phyloP scores from a whole-genome alignment of 2,329 filamentous ascomycete genomes.

The Fonsecaea monophora region DNA sequence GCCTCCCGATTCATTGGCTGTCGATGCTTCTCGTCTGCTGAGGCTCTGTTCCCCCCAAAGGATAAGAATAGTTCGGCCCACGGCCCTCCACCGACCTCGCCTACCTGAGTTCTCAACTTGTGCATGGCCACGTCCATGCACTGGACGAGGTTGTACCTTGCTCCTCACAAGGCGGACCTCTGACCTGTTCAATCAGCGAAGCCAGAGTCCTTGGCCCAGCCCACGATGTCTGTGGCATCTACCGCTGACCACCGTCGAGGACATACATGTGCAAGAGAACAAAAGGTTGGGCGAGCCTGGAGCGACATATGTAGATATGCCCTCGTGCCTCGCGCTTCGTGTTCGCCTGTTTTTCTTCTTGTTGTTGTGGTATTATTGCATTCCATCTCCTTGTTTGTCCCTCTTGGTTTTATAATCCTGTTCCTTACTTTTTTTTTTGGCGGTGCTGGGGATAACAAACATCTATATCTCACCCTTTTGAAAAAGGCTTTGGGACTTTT shows the following conservation, averaged over 20 bases:
- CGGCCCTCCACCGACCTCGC: slow-evolving; percentile 12
- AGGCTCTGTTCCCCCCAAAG: slow-evolving; percentile 14
- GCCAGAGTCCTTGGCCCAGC: slow-evolving; percentile 14
- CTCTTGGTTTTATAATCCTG: slow-evolving; percentile 4
- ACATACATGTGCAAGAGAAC: not conserved
- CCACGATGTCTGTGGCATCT: slow-evolving; percentile 33
- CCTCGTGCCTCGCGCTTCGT: not conserved
- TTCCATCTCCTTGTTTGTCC: slow-evolving; percentile 5
- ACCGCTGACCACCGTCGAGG: slow-evolving; percentile 28
- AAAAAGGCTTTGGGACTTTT: not conserved
- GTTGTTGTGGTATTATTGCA: not conserved
- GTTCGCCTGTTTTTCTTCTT: not conserved
- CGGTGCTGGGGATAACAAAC: not conserved
- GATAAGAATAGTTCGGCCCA: slow-evolving; percentile 25
- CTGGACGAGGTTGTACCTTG: slow-evolving; percentile 25
- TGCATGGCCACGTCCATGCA: slow-evolving; percentile 13
- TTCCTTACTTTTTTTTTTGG: not conserved
- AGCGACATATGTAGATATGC: slow-evolving; percentile 23
- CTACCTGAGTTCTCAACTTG: slow-evolving; percentile 13
- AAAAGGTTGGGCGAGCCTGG: slow-evolving; percentile 5
- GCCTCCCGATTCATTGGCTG: slow-evolving; percentile 20
- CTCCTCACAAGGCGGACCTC: slow-evolving; percentile 5
- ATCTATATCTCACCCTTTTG: too few relatives aligned
- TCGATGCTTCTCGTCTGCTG: slow-evolving; percentile 6
- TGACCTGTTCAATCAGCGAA: slow-evolving; percentile 14